Evolutionary conservation across 169 alveolate species (phyloP).

Genomic region (Babesia gibsoni): DNA sequence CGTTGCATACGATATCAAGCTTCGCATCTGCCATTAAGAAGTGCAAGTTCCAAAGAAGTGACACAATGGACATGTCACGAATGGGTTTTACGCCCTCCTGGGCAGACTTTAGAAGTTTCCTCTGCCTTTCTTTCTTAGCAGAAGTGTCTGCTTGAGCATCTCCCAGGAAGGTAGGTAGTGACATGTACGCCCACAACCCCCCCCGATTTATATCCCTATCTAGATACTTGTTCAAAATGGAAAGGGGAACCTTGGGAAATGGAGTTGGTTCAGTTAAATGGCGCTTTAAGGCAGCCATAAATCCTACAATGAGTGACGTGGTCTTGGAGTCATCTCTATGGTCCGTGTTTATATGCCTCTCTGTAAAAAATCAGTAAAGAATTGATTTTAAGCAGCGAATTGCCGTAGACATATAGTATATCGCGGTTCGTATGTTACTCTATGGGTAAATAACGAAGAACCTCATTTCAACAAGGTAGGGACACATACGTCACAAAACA

Average conservation of each 20-base stretch:
- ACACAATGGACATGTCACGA: slow-evolving; percentile 15
- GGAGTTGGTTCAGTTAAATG: background rate
- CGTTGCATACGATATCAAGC: slow-evolving; percentile 19
- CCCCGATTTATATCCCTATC: slow-evolving; percentile 46
- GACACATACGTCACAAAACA: too few species aligned
- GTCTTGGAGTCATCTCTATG: background rate
- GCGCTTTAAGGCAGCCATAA: slow-evolving; percentile 1
- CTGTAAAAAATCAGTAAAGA: background rate
- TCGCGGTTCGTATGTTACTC: too few species aligned
- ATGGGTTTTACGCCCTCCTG: slow-evolving; percentile 24
- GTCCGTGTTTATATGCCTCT: background rate
- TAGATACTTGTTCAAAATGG: slow-evolving; percentile 28
- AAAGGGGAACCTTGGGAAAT: slow-evolving; percentile 18
- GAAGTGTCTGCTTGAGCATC: background rate
- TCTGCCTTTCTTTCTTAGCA: background rate
- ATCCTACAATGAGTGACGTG: background rate
- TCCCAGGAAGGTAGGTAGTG: slow-evolving; percentile 34
- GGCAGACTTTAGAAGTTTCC: slow-evolving; percentile 3
- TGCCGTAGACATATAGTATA: too few species aligned
- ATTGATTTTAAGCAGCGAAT: background rate
- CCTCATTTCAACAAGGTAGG: too few species aligned
- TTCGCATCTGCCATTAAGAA: slow-evolving; percentile 11
- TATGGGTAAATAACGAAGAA: too few species aligned
- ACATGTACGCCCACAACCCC: slow-evolving; percentile 61
- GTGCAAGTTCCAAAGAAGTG: slow-evolving; percentile 33